Evolutionary conservation across 2,329 filamentous ascomycete species (phyloP).

Genomic region (Alternaria arborescens): DNA sequence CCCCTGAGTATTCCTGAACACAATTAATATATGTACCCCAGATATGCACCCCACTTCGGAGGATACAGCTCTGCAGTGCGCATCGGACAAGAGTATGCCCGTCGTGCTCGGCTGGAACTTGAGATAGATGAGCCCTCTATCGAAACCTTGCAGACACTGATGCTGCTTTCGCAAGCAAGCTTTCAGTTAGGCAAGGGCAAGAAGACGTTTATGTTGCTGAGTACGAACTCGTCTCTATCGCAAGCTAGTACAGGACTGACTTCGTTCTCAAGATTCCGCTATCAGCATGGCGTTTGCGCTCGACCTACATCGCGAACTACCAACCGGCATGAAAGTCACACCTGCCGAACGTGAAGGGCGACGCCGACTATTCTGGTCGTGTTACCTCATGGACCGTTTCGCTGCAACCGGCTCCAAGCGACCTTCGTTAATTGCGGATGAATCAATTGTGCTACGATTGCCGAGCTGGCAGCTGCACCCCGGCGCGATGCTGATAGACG

Average conservation of each 20-base stretch:
- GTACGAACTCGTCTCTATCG: slow-evolving; percentile 56
- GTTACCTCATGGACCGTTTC: slow-evolving; percentile 87
- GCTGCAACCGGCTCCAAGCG: slow-evolving; percentile 81
- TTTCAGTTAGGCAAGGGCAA: slow-evolving; percentile 81
- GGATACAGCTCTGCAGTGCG: slow-evolving; percentile 73
- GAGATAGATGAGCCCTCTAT: slow-evolving; percentile 84
- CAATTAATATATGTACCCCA: slow-evolving; percentile 48
- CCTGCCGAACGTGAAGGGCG: slow-evolving; percentile 77
- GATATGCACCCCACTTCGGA: slow-evolving; percentile 73
- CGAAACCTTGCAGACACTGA: slow-evolving; percentile 76
- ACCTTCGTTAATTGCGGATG: slow-evolving; percentile 80
- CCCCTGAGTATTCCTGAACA: slow-evolving; percentile 61
- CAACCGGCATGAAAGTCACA: slow-evolving; percentile 68
- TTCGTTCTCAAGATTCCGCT: slow-evolving; percentile 66
- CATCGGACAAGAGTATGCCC: slow-evolving; percentile 76
- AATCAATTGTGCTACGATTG: slow-evolving; percentile 76
- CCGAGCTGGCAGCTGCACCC: slow-evolving; percentile 76
- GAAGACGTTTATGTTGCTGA: slow-evolving; percentile 85
- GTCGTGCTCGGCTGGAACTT: slow-evolving; percentile 72
- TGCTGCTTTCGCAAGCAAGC: slow-evolving; percentile 78
- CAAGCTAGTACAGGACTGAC: slow-evolving; percentile 26
- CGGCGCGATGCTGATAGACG: slow-evolving; percentile 71
- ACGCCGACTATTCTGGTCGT: slow-evolving; percentile 86
- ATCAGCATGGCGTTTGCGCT: slow-evolving; percentile 85
- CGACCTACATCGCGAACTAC: slow-evolving; percentile 80